Conservation (phyloP, 768 basidiomycete genomes). For the Rhodotorula sphaerocarpa region DNA sequence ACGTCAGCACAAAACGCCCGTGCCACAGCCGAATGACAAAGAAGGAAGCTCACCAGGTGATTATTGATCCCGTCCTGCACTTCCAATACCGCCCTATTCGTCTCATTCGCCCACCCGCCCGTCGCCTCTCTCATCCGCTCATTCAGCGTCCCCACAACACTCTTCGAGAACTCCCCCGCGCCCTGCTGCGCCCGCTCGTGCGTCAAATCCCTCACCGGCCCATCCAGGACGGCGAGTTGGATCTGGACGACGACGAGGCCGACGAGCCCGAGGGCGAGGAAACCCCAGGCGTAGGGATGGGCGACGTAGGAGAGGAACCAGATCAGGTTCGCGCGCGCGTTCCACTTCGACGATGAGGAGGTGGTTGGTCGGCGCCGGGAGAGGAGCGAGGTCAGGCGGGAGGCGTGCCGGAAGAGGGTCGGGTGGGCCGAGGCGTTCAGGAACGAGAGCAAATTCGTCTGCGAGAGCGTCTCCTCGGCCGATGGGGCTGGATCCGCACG, state of each 20-base stretch:
- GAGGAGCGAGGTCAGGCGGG: slow-evolving; percentile 51
- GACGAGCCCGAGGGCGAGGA: slow-evolving; percentile 85
- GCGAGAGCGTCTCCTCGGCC: slow-evolving; percentile 12
- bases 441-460: slow-evolving; percentile 61
- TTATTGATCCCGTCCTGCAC: slow-evolving; percentile 73
- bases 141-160: slow-evolving; percentile 70
- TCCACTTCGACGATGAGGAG: slow-evolving; percentile 47
- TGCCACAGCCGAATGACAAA: not conserved
- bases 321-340: slow-evolving; percentile 55
- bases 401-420: slow-evolving; percentile 59
- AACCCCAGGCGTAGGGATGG: slow-evolving; percentile 79
- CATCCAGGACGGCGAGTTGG: slow-evolving; percentile 66
- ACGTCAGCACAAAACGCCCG: not conserved
- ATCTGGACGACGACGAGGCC: slow-evolving; percentile 78
- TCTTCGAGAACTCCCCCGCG: slow-evolving; percentile 58
- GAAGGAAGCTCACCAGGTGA: slow-evolving; percentile 34
- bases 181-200: slow-evolving; percentile 56
- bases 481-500: not conserved
- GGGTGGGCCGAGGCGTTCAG: slow-evolving; percentile 64
- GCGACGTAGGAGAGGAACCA: slow-evolving; percentile 91
- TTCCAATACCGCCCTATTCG: slow-evolving; percentile 62
- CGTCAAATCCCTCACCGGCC: slow-evolving; percentile 62
- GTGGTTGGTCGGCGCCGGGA: slow-evolving; percentile 51
- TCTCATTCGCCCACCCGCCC: slow-evolving; percentile 60
- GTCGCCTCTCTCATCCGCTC: slow-evolving; percentile 60